Evolutionary conservation across 225 moss, liverwort and hornwort species (phyloP).

Genomic region (Polytrichum commune): DNA sequence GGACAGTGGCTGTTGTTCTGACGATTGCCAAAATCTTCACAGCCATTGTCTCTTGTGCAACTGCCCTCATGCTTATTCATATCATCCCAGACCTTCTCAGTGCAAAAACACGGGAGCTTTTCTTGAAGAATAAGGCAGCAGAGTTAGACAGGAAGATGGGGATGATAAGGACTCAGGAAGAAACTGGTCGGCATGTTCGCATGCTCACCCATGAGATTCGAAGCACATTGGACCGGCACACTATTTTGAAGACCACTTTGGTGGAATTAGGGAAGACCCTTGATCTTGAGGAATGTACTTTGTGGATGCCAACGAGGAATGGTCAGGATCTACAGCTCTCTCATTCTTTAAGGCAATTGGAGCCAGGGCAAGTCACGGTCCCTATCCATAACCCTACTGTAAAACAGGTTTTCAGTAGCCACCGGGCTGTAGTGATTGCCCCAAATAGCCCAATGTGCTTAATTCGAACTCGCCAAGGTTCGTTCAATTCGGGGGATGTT

Average conservation of each 20-base stretch:
- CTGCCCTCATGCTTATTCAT: slow-evolving; percentile 66
- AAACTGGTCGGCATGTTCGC: slow-evolving; percentile 51
- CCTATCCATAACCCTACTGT: slow-evolving; percentile 38
- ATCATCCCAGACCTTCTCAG: slow-evolving; percentile 68
- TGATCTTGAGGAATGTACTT: slow-evolving; percentile 51
- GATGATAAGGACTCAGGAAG: slow-evolving; percentile 55
- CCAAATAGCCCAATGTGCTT: slow-evolving; percentile 50
- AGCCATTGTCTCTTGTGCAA: slow-evolving; percentile 66
- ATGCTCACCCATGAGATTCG: slow-evolving; percentile 69
- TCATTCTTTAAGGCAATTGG: slow-evolving; percentile 43
- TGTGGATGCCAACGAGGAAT: slow-evolving; percentile 61
- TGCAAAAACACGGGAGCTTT: slow-evolving; percentile 59
- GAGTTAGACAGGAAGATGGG: slow-evolving; percentile 68
- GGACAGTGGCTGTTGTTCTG: slow-evolving; percentile 61
- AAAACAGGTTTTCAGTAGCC: slow-evolving; percentile 53
- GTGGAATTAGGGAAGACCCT: slow-evolving; percentile 59
- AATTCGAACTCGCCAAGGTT: slow-evolving; percentile 31
- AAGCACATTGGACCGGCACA: slow-evolving; percentile 77
- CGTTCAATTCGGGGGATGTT: slow-evolving; percentile 47
- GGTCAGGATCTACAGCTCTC: slow-evolving; percentile 49
- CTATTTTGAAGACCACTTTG: slow-evolving; percentile 56
- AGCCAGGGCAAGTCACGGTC: slow-evolving; percentile 29
- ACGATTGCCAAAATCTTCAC: slow-evolving; percentile 57
- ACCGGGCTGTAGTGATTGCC: slow-evolving; percentile 45
- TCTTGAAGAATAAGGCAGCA: slow-evolving; percentile 67